Percentiles rank a stretch among this genome's conserved stretches.
phyloP scores from a whole-genome alignment of 805 yeast genomes.

The Naumovozyma baii region DNA sequence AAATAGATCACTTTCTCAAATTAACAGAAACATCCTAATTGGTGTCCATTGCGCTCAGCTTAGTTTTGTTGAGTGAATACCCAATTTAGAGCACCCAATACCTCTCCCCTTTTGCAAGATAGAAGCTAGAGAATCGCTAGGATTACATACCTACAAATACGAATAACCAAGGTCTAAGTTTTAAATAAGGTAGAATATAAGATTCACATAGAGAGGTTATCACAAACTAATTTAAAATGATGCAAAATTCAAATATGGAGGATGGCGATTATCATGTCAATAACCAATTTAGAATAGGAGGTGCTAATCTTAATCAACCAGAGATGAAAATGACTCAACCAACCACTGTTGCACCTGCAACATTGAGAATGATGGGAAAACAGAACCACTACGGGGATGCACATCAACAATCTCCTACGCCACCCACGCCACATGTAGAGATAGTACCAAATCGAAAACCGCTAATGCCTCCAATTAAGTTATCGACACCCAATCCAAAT shows the following conservation, averaged over 20 bases:
- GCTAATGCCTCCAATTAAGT: slow-evolving; percentile 18
- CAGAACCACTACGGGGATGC: not conserved
- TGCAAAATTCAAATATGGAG: not conserved
- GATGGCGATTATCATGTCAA: slow-evolving; percentile 21
- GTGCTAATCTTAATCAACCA: slow-evolving; percentile 2
- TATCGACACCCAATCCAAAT: slow-evolving; percentile 1
- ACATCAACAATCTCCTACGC: not conserved
- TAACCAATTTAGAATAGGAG: slow-evolving; percentile 25
- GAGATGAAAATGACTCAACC: slow-evolving; percentile 2
- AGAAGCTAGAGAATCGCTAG: not conserved
- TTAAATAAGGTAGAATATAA: no score
- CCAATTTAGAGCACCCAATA: not conserved
- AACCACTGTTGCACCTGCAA: slow-evolving; percentile 26
- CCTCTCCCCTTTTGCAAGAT: not conserved
- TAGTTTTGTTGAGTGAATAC: not conserved
- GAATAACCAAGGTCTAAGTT: no score
- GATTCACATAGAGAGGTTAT: no score
- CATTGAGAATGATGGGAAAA: slow-evolving; percentile 29
- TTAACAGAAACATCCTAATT: no score
- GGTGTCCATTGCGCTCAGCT: not conserved
- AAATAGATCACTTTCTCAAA: no score
- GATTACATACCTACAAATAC: no score
- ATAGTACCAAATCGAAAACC: slow-evolving; percentile 7
- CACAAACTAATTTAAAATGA: not conserved
- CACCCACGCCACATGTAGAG: not conserved